Conservation (phyloP, 495 filamentous ascomycete genomes). For the Poronia punctata region DNA sequence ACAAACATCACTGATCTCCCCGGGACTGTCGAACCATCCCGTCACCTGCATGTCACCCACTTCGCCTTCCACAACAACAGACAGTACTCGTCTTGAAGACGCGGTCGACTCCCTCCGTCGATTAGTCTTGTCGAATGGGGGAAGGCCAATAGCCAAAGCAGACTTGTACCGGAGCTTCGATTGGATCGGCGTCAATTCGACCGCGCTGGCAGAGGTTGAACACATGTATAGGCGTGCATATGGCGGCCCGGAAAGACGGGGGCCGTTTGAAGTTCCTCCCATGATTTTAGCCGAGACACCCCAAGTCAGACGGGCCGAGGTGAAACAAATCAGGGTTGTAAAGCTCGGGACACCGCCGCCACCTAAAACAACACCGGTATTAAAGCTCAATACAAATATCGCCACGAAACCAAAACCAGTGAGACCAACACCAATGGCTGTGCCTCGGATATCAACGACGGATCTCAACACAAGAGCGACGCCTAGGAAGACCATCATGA, state of each 20-base stretch:
- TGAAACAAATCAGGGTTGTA: conserved; percentile 16
- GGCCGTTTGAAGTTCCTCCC: conserved; percentile 26
- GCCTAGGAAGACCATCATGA: no score
- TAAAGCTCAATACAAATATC: conserved; percentile 38
- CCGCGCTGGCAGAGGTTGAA: conserved; percentile 50
- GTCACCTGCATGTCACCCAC: conserved; percentile 8
- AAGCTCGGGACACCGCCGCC: conserved; percentile 21
- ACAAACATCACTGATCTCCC: conserved; percentile 6
- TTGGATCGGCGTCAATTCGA: conserved; percentile 50
- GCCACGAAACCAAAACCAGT: conserved; percentile 12
- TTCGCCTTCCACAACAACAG: conserved; percentile 35
- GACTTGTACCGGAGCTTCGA: conserved; percentile 57
- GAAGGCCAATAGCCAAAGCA: conserved; percentile 49
- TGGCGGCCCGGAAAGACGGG: conserved; percentile 27
- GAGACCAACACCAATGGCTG: conserved; percentile 14
- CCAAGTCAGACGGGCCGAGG: conserved; percentile 7
- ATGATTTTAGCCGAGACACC: conserved; percentile 4
- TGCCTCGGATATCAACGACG: not conserved
- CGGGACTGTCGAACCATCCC: conserved; percentile 12
- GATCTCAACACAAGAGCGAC: not conserved
- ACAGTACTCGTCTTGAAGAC: conserved; percentile 48
- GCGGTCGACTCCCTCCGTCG: conserved; percentile 53
- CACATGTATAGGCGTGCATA: conserved; percentile 51
- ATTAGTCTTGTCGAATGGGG: conserved; percentile 53
- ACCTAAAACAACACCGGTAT: conserved; percentile 17